Evolutionary conservation across 345 rosid genomes (phyloP).

Genomic region (Camelina sativa): DNA sequence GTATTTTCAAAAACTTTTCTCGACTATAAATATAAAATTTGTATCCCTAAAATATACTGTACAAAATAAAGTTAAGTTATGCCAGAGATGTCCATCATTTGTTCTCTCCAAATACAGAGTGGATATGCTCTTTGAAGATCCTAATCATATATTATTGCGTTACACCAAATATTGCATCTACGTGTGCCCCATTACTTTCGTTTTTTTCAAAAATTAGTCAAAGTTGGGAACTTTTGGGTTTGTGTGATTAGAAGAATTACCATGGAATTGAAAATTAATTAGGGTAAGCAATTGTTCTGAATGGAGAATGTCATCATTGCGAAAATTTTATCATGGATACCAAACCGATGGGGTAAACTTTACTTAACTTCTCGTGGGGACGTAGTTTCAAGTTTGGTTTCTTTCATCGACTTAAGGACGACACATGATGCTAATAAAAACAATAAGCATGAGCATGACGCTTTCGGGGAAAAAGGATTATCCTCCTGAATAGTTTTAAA

Average conservation of each 20-base stretch:
- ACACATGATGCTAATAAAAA: too few species aligned
- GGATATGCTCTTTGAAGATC: conserved; percentile 41
- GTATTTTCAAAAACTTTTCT: background rate
- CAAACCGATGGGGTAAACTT: too few species aligned
- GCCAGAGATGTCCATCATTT: conserved; percentile 35
- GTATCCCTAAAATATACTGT: conserved; percentile 3
- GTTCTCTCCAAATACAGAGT: conserved; percentile 33
- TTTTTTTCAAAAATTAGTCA: background rate
- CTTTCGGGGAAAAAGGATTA: too few species aligned
- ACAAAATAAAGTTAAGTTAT: background rate
- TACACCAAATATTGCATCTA: conserved; percentile 33
- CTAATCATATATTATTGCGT: conserved; percentile 35
- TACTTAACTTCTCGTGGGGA: too few species aligned
- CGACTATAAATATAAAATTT: background rate
- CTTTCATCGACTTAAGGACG: too few species aligned
- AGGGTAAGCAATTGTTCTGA: too few species aligned
- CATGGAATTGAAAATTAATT: background rate
- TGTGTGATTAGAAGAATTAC: background rate
- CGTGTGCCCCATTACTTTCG: conserved; percentile 35
- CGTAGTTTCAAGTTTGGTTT: too few species aligned
- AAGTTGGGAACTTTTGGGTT: conserved; percentile 1
- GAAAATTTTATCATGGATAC: too few species aligned
- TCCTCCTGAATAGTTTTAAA: too few species aligned
- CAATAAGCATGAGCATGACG: too few species aligned
- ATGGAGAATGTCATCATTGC: too few species aligned